Conservation (phyloP, 2,329 filamentous ascomycete genomes). For the Lecanosticta acicola region DNA sequence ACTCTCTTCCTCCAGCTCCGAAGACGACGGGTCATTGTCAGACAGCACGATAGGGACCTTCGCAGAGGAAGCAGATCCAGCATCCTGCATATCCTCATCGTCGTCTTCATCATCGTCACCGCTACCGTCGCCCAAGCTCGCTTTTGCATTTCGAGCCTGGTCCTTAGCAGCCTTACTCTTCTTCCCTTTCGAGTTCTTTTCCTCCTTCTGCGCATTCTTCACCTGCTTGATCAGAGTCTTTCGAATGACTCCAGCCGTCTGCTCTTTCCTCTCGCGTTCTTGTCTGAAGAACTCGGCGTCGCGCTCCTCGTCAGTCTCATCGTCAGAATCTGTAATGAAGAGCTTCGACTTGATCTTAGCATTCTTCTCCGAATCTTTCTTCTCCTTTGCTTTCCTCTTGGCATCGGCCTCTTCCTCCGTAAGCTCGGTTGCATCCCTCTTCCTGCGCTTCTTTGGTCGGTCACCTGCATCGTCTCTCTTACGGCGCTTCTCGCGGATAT, state of each 20-base stretch:
- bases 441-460: slow-evolving; percentile 55
- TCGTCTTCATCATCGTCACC: slow-evolving; percentile 13
- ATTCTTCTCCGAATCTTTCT: slow-evolving; percentile 70
- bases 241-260: slow-evolving; percentile 47
- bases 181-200: slow-evolving; percentile 21
- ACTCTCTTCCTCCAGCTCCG: slow-evolving; percentile 14
- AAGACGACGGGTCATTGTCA: slow-evolving; percentile 9
- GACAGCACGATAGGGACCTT: slow-evolving; percentile 11
- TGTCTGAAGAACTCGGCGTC: slow-evolving; percentile 69
- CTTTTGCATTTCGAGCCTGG: slow-evolving; percentile 13
- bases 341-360: slow-evolving; percentile 77
- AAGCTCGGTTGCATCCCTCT: slow-evolving; percentile 47
- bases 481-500: slow-evolving; percentile 24
- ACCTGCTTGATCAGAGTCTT: slow-evolving; percentile 43
- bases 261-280: slow-evolving; percentile 62
- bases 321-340: slow-evolving; percentile 77
- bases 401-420: slow-evolving; percentile 57
- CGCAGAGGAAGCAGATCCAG: slow-evolving; percentile 1
- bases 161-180: slow-evolving; percentile 17
- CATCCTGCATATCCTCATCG: slow-evolving; percentile 19
- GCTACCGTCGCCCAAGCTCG: slow-evolving; percentile 11
- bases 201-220: slow-evolving; percentile 30
- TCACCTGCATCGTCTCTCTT: slow-evolving; percentile 10
- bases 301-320: slow-evolving; percentile 76
- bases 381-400: slow-evolving; percentile 55